Conservation (phyloP, 768 basidiomycete species). For the Lactifluus echinatus region DNA sequence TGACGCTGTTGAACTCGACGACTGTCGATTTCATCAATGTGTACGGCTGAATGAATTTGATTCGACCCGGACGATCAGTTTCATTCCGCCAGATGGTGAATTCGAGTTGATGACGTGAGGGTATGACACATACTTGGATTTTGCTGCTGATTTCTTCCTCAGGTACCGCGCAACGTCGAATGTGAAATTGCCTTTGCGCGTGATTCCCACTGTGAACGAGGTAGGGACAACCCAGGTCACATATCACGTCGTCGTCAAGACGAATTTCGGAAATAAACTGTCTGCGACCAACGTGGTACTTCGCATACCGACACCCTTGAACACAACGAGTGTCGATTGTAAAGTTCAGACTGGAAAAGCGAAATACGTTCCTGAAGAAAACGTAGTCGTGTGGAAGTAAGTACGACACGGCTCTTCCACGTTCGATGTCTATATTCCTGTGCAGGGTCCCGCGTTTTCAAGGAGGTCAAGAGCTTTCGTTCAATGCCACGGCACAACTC, state of each 20-base stretch:
- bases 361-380: slow-evolving; percentile 94
- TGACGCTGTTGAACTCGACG: slow-evolving; percentile 91
- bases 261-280: slow-evolving; percentile 86
- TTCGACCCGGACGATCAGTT: slow-evolving; percentile 87
- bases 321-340: slow-evolving; percentile 86
- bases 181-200: slow-evolving; percentile 84
- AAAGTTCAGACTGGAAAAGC: slow-evolving; percentile 92
- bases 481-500: slow-evolving; percentile 73
- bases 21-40: slow-evolving; percentile 98
- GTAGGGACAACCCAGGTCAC: slow-evolving; percentile 88
- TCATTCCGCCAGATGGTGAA: slow-evolving; percentile 97
- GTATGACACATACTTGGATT: slow-evolving; percentile 22
- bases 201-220: slow-evolving; percentile 89
- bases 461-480: slow-evolving; percentile 84
- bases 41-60: slow-evolving; percentile 94
- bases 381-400: slow-evolving; percentile 96
- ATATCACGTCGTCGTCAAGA: slow-evolving; percentile 80
- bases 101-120: slow-evolving; percentile 96
- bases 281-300: slow-evolving; percentile 89
- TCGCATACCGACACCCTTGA: slow-evolving; percentile 92
- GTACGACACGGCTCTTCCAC: slow-evolving; percentile 27
- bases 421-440: neutral
- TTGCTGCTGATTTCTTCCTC: slow-evolving; percentile 1
- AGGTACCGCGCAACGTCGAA: slow-evolving; percentile 96
- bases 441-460: slow-evolving; percentile 82